Evolutionary conservation across 768 basidiomycete species (phyloP).

Genomic region (Lactarius sp.): DNA sequence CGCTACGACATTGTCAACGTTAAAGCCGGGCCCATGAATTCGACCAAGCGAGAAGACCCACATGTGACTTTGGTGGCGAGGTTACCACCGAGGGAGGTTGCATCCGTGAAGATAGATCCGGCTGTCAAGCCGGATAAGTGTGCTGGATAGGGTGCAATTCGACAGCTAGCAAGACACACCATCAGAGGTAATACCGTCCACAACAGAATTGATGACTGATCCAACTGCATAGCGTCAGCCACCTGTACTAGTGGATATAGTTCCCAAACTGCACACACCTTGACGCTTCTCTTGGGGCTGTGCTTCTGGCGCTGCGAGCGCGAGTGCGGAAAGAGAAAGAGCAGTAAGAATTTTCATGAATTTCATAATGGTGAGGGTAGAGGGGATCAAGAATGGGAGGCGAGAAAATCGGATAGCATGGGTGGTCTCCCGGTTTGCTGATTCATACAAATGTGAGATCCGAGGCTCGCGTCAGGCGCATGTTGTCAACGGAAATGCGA

Average conservation of each 20-base stretch:
- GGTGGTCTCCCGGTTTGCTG: background rate
- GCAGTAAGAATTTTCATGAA: background rate
- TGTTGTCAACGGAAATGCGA: too few species aligned
- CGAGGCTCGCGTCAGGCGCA: background rate
- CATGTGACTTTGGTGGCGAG: conserved; percentile 21
- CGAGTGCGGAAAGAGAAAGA: conserved; percentile 1
- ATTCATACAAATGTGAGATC: conserved; percentile 2
- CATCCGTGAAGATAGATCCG: conserved; percentile 9
- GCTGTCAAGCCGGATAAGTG: conserved; percentile 3
- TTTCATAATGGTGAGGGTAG: conserved; percentile 4
- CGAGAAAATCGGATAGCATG: background rate
- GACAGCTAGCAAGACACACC: background rate
- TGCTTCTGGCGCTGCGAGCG: background rate
- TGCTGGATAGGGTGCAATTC: background rate
- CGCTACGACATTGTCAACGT: background rate
- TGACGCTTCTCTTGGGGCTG: conserved; percentile 1
- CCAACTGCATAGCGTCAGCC: background rate
- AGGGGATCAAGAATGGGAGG: background rate
- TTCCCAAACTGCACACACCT: background rate
- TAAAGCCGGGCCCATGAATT: too few species aligned
- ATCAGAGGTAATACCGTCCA: conserved; percentile 1
- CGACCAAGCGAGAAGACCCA: background rate
- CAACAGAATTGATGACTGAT: conserved; percentile 11
- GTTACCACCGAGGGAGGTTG: background rate
- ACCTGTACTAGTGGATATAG: background rate